Base-by-base conservation (phyloP, 129 eudicot species). In the Scalesia atractyloides region DNA sequence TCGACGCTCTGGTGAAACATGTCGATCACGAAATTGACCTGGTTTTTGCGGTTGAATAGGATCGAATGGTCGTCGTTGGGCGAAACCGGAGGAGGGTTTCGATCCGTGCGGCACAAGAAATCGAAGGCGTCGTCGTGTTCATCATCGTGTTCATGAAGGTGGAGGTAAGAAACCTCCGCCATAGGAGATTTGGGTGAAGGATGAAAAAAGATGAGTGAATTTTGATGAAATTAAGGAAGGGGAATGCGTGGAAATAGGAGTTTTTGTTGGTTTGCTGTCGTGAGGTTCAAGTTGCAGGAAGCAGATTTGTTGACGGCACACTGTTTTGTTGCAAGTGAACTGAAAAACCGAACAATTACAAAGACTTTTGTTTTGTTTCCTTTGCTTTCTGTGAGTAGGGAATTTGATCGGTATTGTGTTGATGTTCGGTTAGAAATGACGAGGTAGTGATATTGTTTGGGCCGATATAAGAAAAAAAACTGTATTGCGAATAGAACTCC, bases 1-100 rank as follows among this genome's bases (percentile, higher is more conserved):
- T 84, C 89, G 44, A 84, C 84, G 24, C 83, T 81, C 20, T 84
- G 86, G 43, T 76, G 81, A 24, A 85, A 76, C 78, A 83, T 60
- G 34, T 88, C 82, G 76, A 79, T 73, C 9, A 79, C 84, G 41
- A 81, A 88, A 76, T 68, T 82, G 14, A 82, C 74, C 70, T 80
- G 89, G 72, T 66, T 86, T 9, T 67, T 70, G 24, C 80, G 87
- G 64, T 84, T 75, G 67, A 75, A 46, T 1, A 52, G 26, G 76
- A 34, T 14, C 26, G 59, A 52, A 52, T 52, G 59, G 59, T 52
- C 24, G 24, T 16, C 7, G 11, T 16, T 17, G 12, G 19, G 54
- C 7, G 77, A 76, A 33, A 54, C 34, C 44, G 30, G 69, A 24
- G 60, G 54, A 0, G 57, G 77, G 66, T 67, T 70, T 7, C 14